Percentiles rank a stretch among this genome's conserved stretches.
These are phyloP conservation scores for Xylaria acuta DNA, from an alignment of 495 filamentous ascomycete genomes.

Conservation along the genomic window DNA sequence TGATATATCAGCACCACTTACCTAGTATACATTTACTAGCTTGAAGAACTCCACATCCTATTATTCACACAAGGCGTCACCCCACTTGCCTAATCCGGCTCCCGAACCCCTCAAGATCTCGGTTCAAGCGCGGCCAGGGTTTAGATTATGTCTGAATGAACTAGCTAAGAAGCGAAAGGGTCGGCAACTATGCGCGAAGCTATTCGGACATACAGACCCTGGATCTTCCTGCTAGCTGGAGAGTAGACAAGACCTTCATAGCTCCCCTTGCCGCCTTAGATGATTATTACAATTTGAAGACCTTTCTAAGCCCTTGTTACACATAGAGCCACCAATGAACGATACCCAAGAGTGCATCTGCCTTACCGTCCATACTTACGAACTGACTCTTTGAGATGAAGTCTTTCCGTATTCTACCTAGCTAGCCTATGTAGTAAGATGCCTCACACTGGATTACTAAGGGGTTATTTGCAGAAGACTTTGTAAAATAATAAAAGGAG, in stretches of 20 bases:
- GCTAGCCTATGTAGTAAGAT: too few species aligned
- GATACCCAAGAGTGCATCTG: neutral
- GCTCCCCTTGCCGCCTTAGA: too few species aligned
- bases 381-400: too few species aligned
- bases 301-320: too few species aligned
- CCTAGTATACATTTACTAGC: neutral
- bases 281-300: too few species aligned
- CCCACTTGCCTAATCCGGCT: neutral
- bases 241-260: too few species aligned
- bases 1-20: neutral
- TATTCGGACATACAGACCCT: too few species aligned
- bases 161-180: neutral
- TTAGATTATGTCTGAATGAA: neutral
- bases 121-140: neutral
- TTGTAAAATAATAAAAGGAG: neutral
- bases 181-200: too few species aligned
- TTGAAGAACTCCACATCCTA: neutral
- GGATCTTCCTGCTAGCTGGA: too few species aligned
- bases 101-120: neutral
- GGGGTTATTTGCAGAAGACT: neutral
- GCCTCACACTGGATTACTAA: too few species aligned
- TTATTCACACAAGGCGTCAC: neutral
- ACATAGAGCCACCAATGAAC: neutral
- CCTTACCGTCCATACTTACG: neutral
- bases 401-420: too few species aligned